Evolutionary conservation across 176 grass and related monocot genomes (phyloP).

Genomic region (Avena atlantica): DNA sequence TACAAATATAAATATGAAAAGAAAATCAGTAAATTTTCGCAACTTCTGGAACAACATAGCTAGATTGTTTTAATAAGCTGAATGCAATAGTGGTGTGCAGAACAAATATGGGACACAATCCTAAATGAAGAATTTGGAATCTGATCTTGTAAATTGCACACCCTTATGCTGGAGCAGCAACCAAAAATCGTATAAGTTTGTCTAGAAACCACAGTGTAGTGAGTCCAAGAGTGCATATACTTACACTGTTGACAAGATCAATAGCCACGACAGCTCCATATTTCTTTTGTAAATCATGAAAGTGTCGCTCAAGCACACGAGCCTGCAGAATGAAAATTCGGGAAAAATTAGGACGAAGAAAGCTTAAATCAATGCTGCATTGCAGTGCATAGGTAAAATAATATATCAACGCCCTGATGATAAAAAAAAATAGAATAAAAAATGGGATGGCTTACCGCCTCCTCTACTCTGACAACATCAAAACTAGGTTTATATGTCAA

Average conservation of each 20-base stretch:
- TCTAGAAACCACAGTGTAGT: background rate
- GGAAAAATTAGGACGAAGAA: conserved; percentile 24
- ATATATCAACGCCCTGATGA: background rate
- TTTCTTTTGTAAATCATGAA: conserved; percentile 81
- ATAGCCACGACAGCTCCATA: conserved; percentile 78
- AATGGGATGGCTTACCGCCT: conserved; percentile 51
- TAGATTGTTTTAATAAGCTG: background rate
- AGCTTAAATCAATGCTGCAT: background rate
- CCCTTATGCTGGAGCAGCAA: background rate
- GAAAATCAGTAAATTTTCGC: background rate
- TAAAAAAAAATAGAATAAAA: conserved; percentile 16
- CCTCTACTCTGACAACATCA: conserved; percentile 74
- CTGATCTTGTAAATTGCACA: background rate
- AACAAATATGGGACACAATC: background rate
- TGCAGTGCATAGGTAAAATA: background rate
- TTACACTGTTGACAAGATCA: conserved; percentile 89
- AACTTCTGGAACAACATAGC: background rate
- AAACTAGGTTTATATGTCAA: conserved; percentile 89
- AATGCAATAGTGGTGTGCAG: background rate
- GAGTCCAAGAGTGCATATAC: background rate
- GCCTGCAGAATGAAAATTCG: conserved; percentile 45
- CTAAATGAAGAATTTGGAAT: background rate
- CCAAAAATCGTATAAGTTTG: background rate
- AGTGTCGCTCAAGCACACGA: conserved; percentile 75
- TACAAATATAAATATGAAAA: background rate